Evolutionary conservation across 768 basidiomycete genomes (phyloP).

Genomic region (Tricholoma sp.): DNA sequence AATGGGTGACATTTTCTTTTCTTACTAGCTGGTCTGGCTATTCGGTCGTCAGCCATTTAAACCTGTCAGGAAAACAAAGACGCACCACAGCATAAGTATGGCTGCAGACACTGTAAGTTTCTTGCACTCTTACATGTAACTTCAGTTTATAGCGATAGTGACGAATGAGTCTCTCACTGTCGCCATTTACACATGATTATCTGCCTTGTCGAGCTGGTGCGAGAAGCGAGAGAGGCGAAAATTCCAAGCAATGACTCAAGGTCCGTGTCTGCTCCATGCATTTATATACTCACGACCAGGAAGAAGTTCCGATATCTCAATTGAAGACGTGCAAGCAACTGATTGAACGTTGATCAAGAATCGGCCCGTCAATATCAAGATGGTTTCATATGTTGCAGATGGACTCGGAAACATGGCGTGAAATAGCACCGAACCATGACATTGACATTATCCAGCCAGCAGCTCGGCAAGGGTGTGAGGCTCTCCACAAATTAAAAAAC

Average conservation of each 20-base stretch:
- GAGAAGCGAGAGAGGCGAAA: background rate
- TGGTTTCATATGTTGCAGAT: conserved; percentile 3
- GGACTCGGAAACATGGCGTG: background rate
- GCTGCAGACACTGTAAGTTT: conserved; percentile 51
- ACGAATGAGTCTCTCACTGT: conserved; percentile 45
- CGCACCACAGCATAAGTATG: conserved; percentile 53
- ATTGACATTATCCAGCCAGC: background rate
- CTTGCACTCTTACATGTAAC: conserved; percentile 48
- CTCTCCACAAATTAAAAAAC: background rate
- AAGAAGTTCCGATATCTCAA: conserved; percentile 11
- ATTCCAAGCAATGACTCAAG: background rate
- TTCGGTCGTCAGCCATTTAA: conserved; percentile 4
- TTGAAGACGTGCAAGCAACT: conserved; percentile 1
- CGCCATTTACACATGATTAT: conserved; percentile 64
- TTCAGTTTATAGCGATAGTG: conserved; percentile 7
- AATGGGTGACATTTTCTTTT: conserved; percentile 9
- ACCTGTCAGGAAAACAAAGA: conserved; percentile 3
- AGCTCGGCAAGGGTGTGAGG: background rate
- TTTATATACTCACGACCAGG: conserved; percentile 3
- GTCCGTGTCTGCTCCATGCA: background rate
- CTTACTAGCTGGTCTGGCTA: conserved; percentile 61
- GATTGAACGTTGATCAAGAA: conserved; percentile 8
- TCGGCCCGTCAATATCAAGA: conserved; percentile 11
- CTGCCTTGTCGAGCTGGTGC: background rate
- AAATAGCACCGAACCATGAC: conserved; percentile 1